Conservation (phyloP, 106 monocot species). For the Triglochin maritima region DNA sequence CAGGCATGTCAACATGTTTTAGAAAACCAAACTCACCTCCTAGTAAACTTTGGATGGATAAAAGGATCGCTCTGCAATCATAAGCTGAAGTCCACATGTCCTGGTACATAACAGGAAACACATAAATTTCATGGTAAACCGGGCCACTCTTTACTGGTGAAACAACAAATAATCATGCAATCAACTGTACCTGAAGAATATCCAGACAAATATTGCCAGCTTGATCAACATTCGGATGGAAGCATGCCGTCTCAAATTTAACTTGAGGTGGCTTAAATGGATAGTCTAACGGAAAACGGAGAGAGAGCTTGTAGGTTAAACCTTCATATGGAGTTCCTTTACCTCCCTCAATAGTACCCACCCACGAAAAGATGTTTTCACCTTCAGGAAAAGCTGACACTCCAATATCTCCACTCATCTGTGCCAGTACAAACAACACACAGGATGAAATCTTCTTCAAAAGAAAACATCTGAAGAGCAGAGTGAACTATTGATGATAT, state of each 20-base stretch:
- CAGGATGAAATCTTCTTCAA: background rate
- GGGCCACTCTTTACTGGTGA: background rate
- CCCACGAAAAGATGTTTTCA: constrained; percentile 74
- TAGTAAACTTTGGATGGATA: constrained; percentile 77
- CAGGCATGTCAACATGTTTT: background rate
- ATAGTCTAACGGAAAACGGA: constrained; percentile 62
- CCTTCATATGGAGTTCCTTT: constrained; percentile 69
- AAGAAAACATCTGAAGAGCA: background rate
- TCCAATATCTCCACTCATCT: constrained; percentile 65
- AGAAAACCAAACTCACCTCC: constrained; percentile 36
- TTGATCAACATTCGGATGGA: constrained; percentile 75
- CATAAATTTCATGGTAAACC: background rate
- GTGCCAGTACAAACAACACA: background rate
- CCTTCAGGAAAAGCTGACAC: constrained; percentile 71
- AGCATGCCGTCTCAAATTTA: constrained; percentile 75
- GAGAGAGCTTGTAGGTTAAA: constrained; percentile 62
- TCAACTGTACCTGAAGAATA: constrained; percentile 53
- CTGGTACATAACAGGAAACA: constrained; percentile 16
- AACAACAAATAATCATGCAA: background rate
- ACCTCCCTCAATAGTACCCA: constrained; percentile 64
- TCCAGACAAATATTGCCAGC: constrained; percentile 73
- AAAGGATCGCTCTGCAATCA: constrained; percentile 58
- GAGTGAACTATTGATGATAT: background rate
- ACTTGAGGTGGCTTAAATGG: constrained; percentile 73
- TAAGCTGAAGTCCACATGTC: constrained; percentile 85